These are phyloP conservation scores for Alternaria conjuncta DNA, from an alignment of 2,329 filamentous ascomycete species.

Conservation along the genomic window DNA sequence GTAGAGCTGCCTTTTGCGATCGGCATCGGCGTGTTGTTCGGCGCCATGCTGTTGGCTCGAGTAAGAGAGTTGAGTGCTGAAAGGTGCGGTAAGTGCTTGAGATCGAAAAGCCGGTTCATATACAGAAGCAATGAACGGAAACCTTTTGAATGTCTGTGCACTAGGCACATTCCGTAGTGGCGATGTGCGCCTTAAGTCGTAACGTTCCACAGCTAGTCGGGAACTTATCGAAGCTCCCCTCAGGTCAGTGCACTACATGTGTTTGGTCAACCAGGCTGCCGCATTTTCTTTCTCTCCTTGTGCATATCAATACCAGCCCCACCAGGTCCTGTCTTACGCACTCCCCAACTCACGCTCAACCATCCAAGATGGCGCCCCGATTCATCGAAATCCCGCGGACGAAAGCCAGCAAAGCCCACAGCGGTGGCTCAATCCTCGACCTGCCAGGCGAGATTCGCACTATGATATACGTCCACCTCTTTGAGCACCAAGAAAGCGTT, in stretches of 20 bases:
- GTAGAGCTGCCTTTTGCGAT: not conserved
- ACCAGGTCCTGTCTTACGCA: accelerated
- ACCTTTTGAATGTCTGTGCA: not conserved
- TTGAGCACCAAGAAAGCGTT: not conserved
- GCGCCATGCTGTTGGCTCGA: not conserved
- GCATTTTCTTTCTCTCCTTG: not conserved
- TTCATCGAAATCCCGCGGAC: not conserved
- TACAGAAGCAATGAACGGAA: not conserved
- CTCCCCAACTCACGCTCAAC: not conserved
- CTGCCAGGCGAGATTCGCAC: not conserved
- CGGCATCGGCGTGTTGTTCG: not conserved
- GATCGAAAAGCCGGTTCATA: not conserved
- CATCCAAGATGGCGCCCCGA: accelerated
- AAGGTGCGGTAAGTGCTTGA: not conserved
- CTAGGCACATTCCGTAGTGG: not conserved
- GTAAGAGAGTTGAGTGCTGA: not conserved
- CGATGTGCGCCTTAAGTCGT: not conserved
- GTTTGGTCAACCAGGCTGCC: not conserved
- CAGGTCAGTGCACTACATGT: not conserved
- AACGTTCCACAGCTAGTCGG: not conserved
- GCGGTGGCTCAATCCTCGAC: not conserved
- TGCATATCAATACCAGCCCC: accelerated
- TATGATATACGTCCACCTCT: not conserved
- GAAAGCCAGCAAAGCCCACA: not conserved
- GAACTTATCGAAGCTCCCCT: no score